Percentiles rank a stretch among this genome's conserved stretches.
Evolutionary conservation across 164 flowering plant species (phyloP).

Genomic region (Platanus orientalis): DNA sequence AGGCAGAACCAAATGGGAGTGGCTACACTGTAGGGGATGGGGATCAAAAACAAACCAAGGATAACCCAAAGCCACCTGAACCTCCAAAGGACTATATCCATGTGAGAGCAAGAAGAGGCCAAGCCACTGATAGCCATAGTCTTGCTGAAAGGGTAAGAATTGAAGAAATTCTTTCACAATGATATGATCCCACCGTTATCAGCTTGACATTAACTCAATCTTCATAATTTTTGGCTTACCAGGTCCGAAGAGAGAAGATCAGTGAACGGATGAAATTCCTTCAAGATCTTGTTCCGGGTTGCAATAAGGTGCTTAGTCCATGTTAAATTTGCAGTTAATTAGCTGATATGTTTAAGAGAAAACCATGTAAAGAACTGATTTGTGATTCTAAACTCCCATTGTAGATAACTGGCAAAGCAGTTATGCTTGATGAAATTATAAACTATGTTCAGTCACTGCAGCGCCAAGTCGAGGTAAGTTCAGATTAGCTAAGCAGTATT

Average conservation of each 20-base stretch:
- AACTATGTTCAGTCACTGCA: background rate
- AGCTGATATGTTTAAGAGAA: too few species aligned
- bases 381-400: constrained; percentile 9
- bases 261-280: constrained; percentile 93
- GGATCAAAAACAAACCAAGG: constrained; percentile 30
- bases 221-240: constrained; percentile 1
- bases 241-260: constrained; percentile 95
- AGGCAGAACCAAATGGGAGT: constrained; percentile 28
- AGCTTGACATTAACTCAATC: background rate
- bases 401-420: constrained; percentile 94
- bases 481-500: background rate
- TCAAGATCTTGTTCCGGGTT: constrained; percentile 95
- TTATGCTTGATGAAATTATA: constrained; percentile 12
- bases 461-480: constrained; percentile 51
- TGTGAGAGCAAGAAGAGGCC: constrained; percentile 97
- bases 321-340: background rate
- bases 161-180: background rate
- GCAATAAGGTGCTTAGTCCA: constrained; percentile 65
- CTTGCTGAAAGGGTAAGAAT: constrained; percentile 63
- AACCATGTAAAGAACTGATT: background rate
- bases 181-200: background rate
- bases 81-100: constrained; percentile 90
- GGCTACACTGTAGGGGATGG: constrained; percentile 13
- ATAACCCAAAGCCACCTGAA: constrained; percentile 58
- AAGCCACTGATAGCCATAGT: constrained; percentile 92